Base-by-base conservation (phyloP, 805 yeast genomes). In the Metschnikowia henanensis region DNA sequence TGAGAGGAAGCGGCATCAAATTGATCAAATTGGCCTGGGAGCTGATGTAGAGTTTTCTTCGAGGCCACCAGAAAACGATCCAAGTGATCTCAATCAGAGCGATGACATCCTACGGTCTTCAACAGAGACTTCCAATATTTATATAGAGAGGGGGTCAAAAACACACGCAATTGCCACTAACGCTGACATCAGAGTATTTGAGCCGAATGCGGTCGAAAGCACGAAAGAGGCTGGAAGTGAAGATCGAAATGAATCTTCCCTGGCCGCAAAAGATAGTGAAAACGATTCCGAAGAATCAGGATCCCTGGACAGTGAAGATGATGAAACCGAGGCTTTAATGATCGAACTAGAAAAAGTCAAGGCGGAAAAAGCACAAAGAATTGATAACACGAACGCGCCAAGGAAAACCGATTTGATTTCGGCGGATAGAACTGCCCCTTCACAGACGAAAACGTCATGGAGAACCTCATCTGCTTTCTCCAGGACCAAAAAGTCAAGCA, bases 381-480 rank as follows among this genome's bases (percentile, higher is more conserved):
- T 45, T 47, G 42, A 41, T 42, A 35, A 38, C 37, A 22, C 32
- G 28, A 18, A 21, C 8, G 15, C 21, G 12, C 12, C 25, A 15
- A 38, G 38, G 30, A 41, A 32, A 45, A 31, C 30, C 26, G 33
- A 32, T 6, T 33, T 26, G 21, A 22, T 32, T 15, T 26, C 25
- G 5, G 6, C 23, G 3, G 35, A 32, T 9, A 41, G 37, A 21
- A 18, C 19, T 1, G 43, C n/a, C n/a, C n/a, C n/a, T n/a, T n/a
- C n/a, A 28, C 13, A 35, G 29, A 34, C 30, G 3, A 56, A 64
- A 47, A 62, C 57, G 35, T 54, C 37, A 13, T 42, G 72, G 72
- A 50, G 72, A 47, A 51, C 46, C 6, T 45, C 60, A 4, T 51
- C 67, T 0, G 56, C 63, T 5, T 61, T 57, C 37, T 51, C 47